Conservation (phyloP, 176 grass and related monocot genomes). For the Oryza meyeriana region DNA sequence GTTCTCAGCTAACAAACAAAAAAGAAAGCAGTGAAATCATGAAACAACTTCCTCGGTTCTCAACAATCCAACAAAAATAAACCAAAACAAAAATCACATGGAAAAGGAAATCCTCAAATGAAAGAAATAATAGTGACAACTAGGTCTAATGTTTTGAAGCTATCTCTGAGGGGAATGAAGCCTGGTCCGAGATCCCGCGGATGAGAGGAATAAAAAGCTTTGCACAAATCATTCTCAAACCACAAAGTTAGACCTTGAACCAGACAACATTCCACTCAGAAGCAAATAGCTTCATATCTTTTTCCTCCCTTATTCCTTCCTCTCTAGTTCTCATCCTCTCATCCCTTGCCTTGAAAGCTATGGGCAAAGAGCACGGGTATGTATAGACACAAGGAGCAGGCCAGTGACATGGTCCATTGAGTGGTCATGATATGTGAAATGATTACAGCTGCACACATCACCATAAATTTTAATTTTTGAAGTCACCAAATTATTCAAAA, state of each 20-base stretch:
- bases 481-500: constrained; percentile 29
- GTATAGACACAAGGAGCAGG: constrained; percentile 43
- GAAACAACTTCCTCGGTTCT: constrained; percentile 20
- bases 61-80: constrained; percentile 28
- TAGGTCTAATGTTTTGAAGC: constrained; percentile 52
- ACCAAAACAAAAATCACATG: not conserved
- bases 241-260: constrained; percentile 58
- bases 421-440: constrained; percentile 85
- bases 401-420: constrained; percentile 22
- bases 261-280: constrained; percentile 99
- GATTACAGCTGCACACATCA: constrained; percentile 53
- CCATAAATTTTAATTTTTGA: not conserved
- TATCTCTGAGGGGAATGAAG: constrained; percentile 97
- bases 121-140: not conserved
- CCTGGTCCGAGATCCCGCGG: constrained; percentile 88
- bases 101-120: not conserved
- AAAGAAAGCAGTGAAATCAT: not conserved
- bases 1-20: constrained; percentile 29
- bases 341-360: constrained; percentile 17
- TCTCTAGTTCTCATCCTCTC: constrained; percentile 10
- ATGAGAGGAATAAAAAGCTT: constrained; percentile 7
- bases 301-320: not conserved
- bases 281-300: constrained; percentile 66
- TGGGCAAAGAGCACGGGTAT: constrained; percentile 50
- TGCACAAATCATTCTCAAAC: not conserved